A percentile compares a stretch with the other conserved stretches of the same genome.
These are phyloP conservation scores for Delitschia confertaspora DNA, from an alignment of 495 filamentous ascomycete species.

Conservation along the genomic window DNA sequence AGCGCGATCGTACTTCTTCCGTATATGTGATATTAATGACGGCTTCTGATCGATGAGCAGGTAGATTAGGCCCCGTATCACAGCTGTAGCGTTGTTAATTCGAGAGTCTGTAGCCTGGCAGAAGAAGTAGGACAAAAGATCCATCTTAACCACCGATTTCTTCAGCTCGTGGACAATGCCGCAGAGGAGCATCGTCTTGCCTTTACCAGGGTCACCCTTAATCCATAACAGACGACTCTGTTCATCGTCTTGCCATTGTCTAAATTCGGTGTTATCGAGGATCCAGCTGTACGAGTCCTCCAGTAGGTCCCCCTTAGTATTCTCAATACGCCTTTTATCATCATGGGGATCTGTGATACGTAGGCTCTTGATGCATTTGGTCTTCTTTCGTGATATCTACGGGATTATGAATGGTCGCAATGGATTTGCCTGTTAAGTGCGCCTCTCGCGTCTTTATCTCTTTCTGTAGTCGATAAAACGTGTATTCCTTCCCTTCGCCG, in stretches of 20 bases:
- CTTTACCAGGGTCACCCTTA: slow-evolving; percentile 1
- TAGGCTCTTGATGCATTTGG: slow-evolving; percentile 9
- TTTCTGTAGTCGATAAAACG: slow-evolving; percentile 1
- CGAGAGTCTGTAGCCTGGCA: slow-evolving; percentile 8
- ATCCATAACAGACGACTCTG: slow-evolving; percentile 8
- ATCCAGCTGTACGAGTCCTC: slow-evolving; percentile 40
- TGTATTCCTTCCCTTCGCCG: slow-evolving; percentile 8
- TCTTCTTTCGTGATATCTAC: too few relatives aligned
- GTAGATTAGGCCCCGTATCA: slow-evolving; percentile 39
- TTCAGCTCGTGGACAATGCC: too few relatives aligned
- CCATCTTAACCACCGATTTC: too few relatives aligned
- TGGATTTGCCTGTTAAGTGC: too few relatives aligned
- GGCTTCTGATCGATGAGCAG: slow-evolving; percentile 33
- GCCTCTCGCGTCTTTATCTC: too few relatives aligned
- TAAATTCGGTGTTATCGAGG: slow-evolving; percentile 35
- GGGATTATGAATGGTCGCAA: too few relatives aligned
- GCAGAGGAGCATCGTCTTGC: too few relatives aligned
- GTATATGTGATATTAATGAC: slow-evolving; percentile 33
- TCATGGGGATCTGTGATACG: slow-evolving; percentile 11
- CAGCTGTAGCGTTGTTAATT: slow-evolving; percentile 32
- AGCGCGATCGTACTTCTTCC: slow-evolving; percentile 25
- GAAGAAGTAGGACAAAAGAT: too few relatives aligned
- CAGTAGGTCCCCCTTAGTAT: slow-evolving; percentile 38
- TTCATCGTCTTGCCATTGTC: too few relatives aligned
- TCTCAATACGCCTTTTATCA: slow-evolving; percentile 38